Base-by-base conservation (phyloP, 306 rosid genomes). In the Argentina anserina region DNA sequence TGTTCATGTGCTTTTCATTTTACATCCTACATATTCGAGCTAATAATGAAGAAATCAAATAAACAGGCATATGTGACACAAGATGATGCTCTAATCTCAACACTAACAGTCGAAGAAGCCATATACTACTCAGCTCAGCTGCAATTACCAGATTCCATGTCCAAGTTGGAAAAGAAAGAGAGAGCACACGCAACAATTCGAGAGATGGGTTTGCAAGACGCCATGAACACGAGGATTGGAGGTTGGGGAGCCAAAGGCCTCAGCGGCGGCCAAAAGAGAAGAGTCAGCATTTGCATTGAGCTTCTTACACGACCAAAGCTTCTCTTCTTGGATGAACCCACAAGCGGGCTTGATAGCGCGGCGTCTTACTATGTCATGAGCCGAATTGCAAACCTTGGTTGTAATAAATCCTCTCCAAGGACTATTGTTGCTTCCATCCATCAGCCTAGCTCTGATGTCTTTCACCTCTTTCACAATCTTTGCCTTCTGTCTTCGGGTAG, bases 321-420 rank as follows among this genome's bases (percentile, higher is more conserved):
- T 56, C 87, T 90, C 21, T 90, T 90, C 75, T 87, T 90, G 58
- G 97, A 88, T 33, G 94, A 90, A 70, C 94, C 97, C 0, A 87
- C 97, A 0, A 86, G 97, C 42, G 94, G 97, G 40, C 87, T 90
- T 42, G 97, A 88, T 36, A 87, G 97, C 58, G 94, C 97, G 1
- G 90, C 97, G 20, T 90, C 94, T 17, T 87, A 77, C 64, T 77
- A 86, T 72, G 96, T 90, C 3, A 84, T 90, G 89, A 87, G 83
- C 18, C 81, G 89, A 77, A 83, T 90, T 20, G 82, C 90, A 0
- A 45, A 71, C 26, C 55, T 34, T 83, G 12, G 63, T 71, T 13
- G 36, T 33, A 5, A 43, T 58, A 59, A 73, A 34, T 26, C 80
- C 76, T 71, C 68, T 55, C 41, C 65, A 36, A 85, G 80, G 65